Conservation (phyloP, 331 rosid genomes). For the Malus hybrid region DNA sequence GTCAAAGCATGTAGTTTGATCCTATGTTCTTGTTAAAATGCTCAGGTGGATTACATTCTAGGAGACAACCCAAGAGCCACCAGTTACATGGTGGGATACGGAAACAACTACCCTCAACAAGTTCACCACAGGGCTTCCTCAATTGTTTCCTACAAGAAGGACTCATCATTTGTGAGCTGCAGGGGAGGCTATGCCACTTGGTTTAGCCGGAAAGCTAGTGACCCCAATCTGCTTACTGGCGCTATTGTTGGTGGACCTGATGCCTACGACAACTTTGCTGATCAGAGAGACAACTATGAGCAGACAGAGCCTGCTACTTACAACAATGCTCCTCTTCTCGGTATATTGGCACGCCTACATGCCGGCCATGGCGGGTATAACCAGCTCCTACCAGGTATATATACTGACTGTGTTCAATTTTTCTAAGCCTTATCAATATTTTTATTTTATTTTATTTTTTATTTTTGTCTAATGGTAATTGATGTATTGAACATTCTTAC, state of each 20-base stretch:
- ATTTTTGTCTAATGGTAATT: not conserved
- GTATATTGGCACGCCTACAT: conserved; percentile 67
- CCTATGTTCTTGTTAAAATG: not conserved
- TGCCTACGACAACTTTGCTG: conserved; percentile 94
- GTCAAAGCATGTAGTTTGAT: not conserved
- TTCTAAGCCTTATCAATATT: not conserved
- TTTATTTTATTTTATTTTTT: not conserved
- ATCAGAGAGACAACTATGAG: conserved; percentile 85
- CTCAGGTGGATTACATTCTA: conserved; percentile 86
- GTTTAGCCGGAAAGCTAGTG: conserved; percentile 65
- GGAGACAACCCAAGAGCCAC: conserved; percentile 99
- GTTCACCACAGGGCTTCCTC: conserved; percentile 95
- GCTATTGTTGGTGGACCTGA: conserved; percentile 98
- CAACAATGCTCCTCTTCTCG: conserved; percentile 95
- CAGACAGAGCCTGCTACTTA: conserved; percentile 99
- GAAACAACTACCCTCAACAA: conserved; percentile 78
- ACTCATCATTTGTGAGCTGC: conserved; percentile 73
- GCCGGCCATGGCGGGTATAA: conserved; percentile 57
- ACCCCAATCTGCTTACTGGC: conserved; percentile 75
- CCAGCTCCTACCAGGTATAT: conserved; percentile 92
- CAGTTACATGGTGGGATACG: conserved; percentile 95
- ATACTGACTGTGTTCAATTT: not conserved
- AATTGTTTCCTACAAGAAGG: conserved; percentile 73
- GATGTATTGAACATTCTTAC: conserved; percentile 16
- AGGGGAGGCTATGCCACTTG: conserved; percentile 91